Percentiles rank a stretch among this genome's conserved stretches.
Evolutionary conservation across 768 basidiomycete genomes (phyloP).

Genomic region (Podaxis pistillaris): DNA sequence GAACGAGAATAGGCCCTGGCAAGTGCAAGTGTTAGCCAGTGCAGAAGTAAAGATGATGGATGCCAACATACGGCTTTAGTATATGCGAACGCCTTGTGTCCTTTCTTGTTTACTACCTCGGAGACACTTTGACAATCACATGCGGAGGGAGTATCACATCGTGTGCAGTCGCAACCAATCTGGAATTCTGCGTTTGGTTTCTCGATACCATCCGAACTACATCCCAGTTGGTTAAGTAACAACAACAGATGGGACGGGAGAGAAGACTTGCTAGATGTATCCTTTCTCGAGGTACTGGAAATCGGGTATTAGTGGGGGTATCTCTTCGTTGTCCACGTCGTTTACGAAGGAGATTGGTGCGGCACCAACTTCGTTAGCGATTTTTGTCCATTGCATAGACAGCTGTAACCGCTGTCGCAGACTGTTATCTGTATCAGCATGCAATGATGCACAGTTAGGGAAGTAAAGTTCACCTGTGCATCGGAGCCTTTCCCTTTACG

Average conservation of each 20-base stretch:
- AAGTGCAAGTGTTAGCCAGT: not conserved
- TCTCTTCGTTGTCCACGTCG: conserved; percentile 40
- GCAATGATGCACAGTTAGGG: not conserved
- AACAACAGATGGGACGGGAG: not conserved
- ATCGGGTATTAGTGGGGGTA: conserved; percentile 38
- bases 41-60: not conserved
- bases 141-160: conserved; percentile 28
- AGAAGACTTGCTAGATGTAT: conserved; percentile 45
- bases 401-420: not conserved
- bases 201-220: conserved; percentile 17
- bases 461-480: not conserved
- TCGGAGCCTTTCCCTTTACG: conserved; percentile 1
- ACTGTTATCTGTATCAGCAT: not conserved
- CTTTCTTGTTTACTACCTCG: conserved; percentile 30
- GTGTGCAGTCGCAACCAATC: conserved; percentile 42
- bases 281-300: conserved; percentile 55
- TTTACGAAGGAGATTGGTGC: conserved; percentile 37
- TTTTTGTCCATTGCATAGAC: conserved; percentile 17
- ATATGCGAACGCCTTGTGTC: conserved; percentile 41
- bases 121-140: conserved; percentile 53
- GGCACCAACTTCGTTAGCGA: conserved; percentile 32
- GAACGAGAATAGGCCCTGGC: conserved; percentile 52
- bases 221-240: conserved; percentile 18
- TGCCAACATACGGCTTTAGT: conserved; percentile 29
- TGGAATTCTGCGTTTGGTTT: conserved; percentile 29